Conservation (phyloP, 1,139 yeast genomes). For the Diutina catenulata region DNA sequence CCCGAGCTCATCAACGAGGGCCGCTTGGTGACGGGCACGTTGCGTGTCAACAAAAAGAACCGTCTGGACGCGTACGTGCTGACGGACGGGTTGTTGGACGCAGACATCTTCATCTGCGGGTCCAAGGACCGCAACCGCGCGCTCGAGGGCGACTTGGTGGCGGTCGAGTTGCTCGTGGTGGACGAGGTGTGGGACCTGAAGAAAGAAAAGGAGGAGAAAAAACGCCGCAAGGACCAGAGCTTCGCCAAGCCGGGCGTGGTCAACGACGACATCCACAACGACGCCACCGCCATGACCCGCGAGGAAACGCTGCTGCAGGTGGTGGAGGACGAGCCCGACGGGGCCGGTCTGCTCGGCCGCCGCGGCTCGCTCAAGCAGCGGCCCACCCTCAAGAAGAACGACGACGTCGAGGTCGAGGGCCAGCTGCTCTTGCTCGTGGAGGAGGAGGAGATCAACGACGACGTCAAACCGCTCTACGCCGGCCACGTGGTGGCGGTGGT, state of each 20-base stretch:
- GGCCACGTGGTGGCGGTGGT: constrained; percentile 98
- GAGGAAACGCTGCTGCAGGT: constrained; percentile 9
- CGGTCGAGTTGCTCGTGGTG: constrained; percentile 84
- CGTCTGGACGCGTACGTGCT: constrained; percentile 96
- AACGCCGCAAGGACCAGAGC: constrained; percentile 72
- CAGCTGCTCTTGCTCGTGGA: constrained; percentile 84
- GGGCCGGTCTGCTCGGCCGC: constrained; percentile 43
- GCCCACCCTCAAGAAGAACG: constrained; percentile 97
- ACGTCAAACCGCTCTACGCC: constrained; percentile 85
- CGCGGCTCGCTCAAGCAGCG: constrained; percentile 89
- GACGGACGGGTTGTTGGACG: constrained; percentile 89
- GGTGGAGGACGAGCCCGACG: constrained; percentile 15
- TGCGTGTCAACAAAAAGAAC: constrained; percentile 90
- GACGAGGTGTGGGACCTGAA: constrained; percentile 98
- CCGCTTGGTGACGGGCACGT: constrained; percentile 78
- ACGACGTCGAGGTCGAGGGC: constrained; percentile 97
- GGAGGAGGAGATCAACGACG: constrained; percentile 93
- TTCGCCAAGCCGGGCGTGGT: constrained; percentile 24
- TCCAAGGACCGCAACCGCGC: constrained; percentile 98
- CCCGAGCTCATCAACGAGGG: constrained; percentile 89
- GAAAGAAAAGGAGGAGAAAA: constrained; percentile 93
- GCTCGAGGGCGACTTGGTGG: constrained; percentile 90
- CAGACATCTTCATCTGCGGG: constrained; percentile 95
- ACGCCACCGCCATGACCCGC: constrained; percentile 39
- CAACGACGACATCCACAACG: constrained; percentile 57